phyloP scores from a whole-genome alignment of 208 protist species.

The Crithidia bombi region DNA sequence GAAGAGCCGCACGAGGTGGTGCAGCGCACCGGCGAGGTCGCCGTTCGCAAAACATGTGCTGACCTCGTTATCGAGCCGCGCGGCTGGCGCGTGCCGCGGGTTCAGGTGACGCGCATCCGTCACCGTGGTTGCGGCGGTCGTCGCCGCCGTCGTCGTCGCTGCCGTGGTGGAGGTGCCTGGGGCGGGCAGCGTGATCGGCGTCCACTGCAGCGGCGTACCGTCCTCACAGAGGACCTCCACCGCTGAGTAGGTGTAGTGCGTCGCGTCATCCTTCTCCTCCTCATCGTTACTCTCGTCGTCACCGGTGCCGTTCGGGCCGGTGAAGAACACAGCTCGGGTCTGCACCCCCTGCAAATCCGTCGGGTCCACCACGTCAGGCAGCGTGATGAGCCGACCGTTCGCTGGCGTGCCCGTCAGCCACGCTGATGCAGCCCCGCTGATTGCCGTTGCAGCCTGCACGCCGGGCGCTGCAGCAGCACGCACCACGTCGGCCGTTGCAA shows the following conservation, averaged over 20 bases:
- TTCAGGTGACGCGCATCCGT: constrained; percentile 11
- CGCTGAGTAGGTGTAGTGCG: constrained; percentile 20
- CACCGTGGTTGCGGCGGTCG: not conserved
- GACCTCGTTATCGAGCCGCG: constrained; percentile 69
- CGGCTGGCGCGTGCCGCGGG: not conserved
- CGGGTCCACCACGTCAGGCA: constrained; percentile 71
- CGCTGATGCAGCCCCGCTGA: constrained; percentile 38
- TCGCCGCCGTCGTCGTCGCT: not conserved
- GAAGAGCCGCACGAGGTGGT: constrained; percentile 64
- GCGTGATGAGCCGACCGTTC: constrained; percentile 62
- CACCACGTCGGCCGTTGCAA: constrained; percentile 63
- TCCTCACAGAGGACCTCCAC: constrained; percentile 12
- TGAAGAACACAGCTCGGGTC: constrained; percentile 76
- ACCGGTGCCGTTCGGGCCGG: constrained; percentile 16
- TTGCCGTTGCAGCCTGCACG: constrained; percentile 2
- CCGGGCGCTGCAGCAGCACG: constrained; percentile 16
- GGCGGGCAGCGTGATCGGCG: constrained; percentile 13
- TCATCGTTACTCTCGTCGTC: constrained; percentile 12
- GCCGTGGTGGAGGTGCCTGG: constrained; percentile 17
- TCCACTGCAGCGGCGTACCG: constrained; percentile 19
- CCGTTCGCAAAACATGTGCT: constrained; percentile 71
- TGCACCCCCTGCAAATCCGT: constrained; percentile 73
- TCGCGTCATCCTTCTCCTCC: not conserved
- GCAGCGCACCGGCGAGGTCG: constrained; percentile 52
- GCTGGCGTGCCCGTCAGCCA: constrained; percentile 41